Evolutionary conservation across 1,139 yeast genomes (phyloP).

Genomic region (Pichia sp.): DNA sequence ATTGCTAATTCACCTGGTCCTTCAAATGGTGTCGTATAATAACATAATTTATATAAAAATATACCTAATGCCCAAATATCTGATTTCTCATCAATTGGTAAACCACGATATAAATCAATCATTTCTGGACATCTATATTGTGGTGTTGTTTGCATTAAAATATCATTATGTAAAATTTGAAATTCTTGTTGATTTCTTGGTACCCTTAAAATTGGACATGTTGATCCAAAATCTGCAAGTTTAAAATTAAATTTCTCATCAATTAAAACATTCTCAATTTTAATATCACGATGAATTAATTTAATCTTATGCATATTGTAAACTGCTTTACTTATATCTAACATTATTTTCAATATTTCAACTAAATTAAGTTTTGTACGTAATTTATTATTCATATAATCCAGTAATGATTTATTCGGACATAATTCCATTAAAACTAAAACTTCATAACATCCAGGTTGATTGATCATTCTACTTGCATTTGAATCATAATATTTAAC

Average conservation of each 20-base stretch:
- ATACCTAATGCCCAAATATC: slow-evolving; percentile 86
- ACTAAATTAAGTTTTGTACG: slow-evolving; percentile 54
- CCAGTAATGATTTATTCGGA: slow-evolving; percentile 62
- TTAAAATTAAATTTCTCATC: slow-evolving; percentile 49
- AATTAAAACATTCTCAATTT: slow-evolving; percentile 69
- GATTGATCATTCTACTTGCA: slow-evolving; percentile 48
- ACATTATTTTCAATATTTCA: slow-evolving; percentile 61
- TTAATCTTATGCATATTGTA: slow-evolving; percentile 63
- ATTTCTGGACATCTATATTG: slow-evolving; percentile 80
- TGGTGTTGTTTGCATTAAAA: slow-evolving; percentile 71
- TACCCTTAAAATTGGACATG: slow-evolving; percentile 53
- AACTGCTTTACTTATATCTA: slow-evolving; percentile 58
- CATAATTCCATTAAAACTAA: slow-evolving; percentile 73
- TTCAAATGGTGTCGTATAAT: slow-evolving; percentile 78
- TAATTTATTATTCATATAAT: slow-evolving; percentile 65
- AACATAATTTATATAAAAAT: slow-evolving; percentile 66
- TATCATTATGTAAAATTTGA: slow-evolving; percentile 54
- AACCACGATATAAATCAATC: slow-evolving; percentile 61
- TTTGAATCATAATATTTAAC: slow-evolving; percentile 72
- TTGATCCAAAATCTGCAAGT: slow-evolving; percentile 74
- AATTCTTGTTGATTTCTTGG: slow-evolving; percentile 61
- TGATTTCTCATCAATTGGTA: slow-evolving; percentile 66
- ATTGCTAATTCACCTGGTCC: slow-evolving; percentile 65
- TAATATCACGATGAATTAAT: slow-evolving; percentile 67
- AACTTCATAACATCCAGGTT: slow-evolving; percentile 55